phyloP scores from a whole-genome alignment of 1,139 yeast species.

The Suhomyces coccinellae region DNA sequence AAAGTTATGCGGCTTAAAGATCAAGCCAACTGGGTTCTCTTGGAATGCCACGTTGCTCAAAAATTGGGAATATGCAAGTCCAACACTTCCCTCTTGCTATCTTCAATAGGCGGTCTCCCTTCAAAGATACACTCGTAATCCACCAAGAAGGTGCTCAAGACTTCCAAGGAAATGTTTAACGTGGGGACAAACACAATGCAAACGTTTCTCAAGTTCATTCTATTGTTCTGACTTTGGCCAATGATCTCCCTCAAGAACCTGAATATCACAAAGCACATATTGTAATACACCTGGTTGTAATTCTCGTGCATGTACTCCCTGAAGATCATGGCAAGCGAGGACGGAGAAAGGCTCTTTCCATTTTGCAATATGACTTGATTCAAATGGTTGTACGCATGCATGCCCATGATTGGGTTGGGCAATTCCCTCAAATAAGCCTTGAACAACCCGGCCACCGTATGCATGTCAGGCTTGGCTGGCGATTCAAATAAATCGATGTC shows the following conservation, averaged over 20 bases:
- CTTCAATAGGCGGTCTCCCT: slow-evolving; percentile 45
- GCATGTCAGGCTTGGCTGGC: slow-evolving; percentile 55
- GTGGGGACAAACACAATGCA: slow-evolving; percentile 90
- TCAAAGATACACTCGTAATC: slow-evolving; percentile 69
- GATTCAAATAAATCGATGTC: slow-evolving; percentile 66
- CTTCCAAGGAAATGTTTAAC: slow-evolving; percentile 65
- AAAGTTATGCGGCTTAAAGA: too few species aligned
- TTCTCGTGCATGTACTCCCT: slow-evolving; percentile 33
- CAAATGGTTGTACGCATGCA: slow-evolving; percentile 41
- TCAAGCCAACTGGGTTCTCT: too few species aligned
- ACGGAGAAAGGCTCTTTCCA: slow-evolving; percentile 14
- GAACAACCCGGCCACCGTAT: slow-evolving; percentile 76
- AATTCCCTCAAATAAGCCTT: slow-evolving; percentile 74
- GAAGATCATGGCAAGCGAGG: slow-evolving; percentile 31
- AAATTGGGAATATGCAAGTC: slow-evolving; percentile 47
- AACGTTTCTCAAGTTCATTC: slow-evolving; percentile 79
- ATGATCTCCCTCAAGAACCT: slow-evolving; percentile 67
- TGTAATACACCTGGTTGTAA: slow-evolving; percentile 49
- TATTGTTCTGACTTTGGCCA: slow-evolving; percentile 62
- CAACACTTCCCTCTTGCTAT: slow-evolving; percentile 37
- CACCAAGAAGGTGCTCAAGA: slow-evolving; percentile 60
- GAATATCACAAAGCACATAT: slow-evolving; percentile 65
- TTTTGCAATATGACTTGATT: slow-evolving; percentile 26
- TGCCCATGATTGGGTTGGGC: slow-evolving; percentile 65
- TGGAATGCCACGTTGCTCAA: slow-evolving; percentile 14